phyloP scores from a whole-genome alignment of 768 basidiomycete species.

The Suillus ampliporus region DNA sequence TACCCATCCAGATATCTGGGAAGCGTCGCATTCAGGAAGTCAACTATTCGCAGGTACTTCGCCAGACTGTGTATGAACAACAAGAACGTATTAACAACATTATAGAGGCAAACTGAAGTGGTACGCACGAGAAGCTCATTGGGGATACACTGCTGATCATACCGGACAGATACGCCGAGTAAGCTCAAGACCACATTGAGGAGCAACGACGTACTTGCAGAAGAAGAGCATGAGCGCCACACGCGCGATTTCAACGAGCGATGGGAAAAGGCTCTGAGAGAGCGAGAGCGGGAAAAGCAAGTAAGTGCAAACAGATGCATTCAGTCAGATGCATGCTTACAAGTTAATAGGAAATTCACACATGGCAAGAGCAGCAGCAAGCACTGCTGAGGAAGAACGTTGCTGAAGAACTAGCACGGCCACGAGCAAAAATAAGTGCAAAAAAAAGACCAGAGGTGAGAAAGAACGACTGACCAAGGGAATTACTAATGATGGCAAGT shows the following conservation, averaged over 20 bases:
- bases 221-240: neutral
- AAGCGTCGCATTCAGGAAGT: conserved; percentile 11
- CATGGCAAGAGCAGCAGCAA: no score
- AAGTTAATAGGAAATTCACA: no score
- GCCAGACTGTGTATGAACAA: neutral
- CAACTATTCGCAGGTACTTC: conserved; percentile 6
- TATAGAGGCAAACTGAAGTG: neutral
- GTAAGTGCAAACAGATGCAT: neutral
- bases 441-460: no score
- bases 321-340: neutral
- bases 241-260: neutral
- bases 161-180: neutral
- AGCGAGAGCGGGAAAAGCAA: neutral
- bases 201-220: neutral
- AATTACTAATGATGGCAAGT: neutral
- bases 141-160: neutral
- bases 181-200: neutral
- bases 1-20: neutral
- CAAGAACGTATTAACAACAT: neutral
- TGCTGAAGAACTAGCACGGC: no score
- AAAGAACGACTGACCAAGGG: neutral
- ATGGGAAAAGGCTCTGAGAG: neutral
- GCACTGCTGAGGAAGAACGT: no score
- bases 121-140: no score
- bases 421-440: no score